phyloP scores from a whole-genome alignment of 192 early-diverging fungal genomes.

The Powellomyces hirtus region DNA sequence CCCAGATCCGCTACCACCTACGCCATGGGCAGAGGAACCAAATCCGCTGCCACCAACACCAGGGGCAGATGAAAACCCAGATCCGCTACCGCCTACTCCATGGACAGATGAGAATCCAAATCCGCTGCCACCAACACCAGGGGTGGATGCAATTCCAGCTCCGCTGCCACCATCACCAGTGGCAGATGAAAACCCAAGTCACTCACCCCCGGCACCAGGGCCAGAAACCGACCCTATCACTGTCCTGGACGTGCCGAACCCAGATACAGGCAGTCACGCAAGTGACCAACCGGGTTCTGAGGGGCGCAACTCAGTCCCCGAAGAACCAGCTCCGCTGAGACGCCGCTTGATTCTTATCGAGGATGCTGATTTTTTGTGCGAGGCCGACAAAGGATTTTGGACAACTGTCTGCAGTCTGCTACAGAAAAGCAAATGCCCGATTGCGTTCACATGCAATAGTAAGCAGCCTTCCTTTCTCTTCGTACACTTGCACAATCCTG shows the following conservation, averaged over 20 bases:
- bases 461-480: not conserved
- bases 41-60: too few relatives aligned
- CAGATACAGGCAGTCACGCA: too few relatives aligned
- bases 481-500: not conserved
- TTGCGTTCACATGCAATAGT: constrained; percentile 78
- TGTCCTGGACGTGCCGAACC: too few relatives aligned
- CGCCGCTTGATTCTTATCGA: constrained; percentile 80
- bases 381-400: constrained; percentile 81
- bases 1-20: not conserved
- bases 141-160: too few relatives aligned
- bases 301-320: too few relatives aligned
- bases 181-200: not conserved
- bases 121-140: too few relatives aligned
- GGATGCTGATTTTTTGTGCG: constrained; percentile 78
- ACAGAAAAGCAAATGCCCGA: constrained; percentile 70
- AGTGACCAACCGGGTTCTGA: too few relatives aligned
- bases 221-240: not conserved
- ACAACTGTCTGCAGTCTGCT: constrained; percentile 64
- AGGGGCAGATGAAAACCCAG: too few relatives aligned
- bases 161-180: not conserved
- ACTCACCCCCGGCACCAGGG: too few relatives aligned
- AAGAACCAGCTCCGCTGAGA: too few relatives aligned
- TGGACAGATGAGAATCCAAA: not conserved
- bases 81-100: not conserved
- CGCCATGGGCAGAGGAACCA: not conserved